Evolutionary conservation across 2,329 filamentous ascomycete species (phyloP).

Genomic region (Aspergillus uvarum): DNA sequence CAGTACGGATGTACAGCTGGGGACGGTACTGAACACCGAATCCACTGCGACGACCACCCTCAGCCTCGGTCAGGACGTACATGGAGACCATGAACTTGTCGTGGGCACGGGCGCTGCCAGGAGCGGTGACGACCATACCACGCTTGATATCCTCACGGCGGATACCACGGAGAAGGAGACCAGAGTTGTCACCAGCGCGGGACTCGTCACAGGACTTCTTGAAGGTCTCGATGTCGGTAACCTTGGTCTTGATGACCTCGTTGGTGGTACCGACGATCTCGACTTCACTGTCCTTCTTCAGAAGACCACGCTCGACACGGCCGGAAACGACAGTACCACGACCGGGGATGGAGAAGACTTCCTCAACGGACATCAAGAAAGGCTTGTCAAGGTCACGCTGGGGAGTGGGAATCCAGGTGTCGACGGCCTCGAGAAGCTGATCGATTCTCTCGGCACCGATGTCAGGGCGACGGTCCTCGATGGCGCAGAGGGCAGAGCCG

Average conservation of each 20-base stretch:
- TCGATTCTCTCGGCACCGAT: constrained; percentile 88
- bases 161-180: constrained; percentile 90
- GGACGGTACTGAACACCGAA: constrained; percentile 97
- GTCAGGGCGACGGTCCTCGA: constrained; percentile 82
- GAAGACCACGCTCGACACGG: constrained; percentile 89
- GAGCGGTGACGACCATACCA: constrained; percentile 89
- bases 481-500: constrained; percentile 91
- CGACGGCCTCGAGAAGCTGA: constrained; percentile 84
- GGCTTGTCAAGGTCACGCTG: constrained; percentile 94
- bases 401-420: constrained; percentile 95
- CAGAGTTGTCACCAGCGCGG: constrained; percentile 95
- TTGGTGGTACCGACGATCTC: constrained; percentile 88
- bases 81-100: constrained; percentile 91
- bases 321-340: constrained; percentile 96
- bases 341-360: constrained; percentile 84
- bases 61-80: constrained; percentile 96
- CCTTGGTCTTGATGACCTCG: constrained; percentile 92
- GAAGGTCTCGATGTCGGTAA: constrained; percentile 99
- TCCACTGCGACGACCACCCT: constrained; percentile 94
- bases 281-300: constrained; percentile 93
- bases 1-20: constrained; percentile 92
- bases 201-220: constrained; percentile 99
- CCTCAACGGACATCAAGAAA: constrained; percentile 98
- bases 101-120: constrained; percentile 81
- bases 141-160: constrained; percentile 92